A percentile compares a stretch with the other conserved stretches of the same genome.
phyloP scores from a whole-genome alignment of 257 asterid species.

The Jacaranda copaia region DNA sequence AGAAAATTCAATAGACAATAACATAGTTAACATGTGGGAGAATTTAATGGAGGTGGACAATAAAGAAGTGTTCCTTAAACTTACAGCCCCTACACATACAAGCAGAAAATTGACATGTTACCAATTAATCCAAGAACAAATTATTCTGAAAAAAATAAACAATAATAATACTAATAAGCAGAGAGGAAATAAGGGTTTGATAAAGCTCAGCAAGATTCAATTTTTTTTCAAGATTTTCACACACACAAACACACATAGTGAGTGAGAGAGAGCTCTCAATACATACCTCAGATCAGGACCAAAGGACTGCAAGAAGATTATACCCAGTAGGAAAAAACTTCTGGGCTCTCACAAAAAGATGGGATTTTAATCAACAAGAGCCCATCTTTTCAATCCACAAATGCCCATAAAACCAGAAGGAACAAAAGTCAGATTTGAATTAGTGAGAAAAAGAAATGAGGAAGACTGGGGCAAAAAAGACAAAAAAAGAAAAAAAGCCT shows the following conservation, averaged over 20 bases:
- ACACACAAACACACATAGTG: constrained; percentile 17
- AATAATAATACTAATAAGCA: not conserved
- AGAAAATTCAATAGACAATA: constrained; percentile 27
- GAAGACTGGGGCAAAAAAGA: not conserved
- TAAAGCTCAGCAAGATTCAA: constrained; percentile 14
- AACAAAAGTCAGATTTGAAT: constrained; percentile 17
- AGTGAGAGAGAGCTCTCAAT: not conserved
- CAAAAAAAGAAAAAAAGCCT: not conserved
- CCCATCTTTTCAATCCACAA: constrained; percentile 32
- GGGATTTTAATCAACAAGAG: constrained; percentile 28
- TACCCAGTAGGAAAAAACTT: not conserved
- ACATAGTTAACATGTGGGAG: constrained; percentile 36
- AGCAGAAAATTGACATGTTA: not conserved
- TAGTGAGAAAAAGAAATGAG: constrained; percentile 22
- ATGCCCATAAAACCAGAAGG: constrained; percentile 10
- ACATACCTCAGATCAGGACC: constrained; percentile 51
- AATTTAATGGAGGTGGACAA: constrained; percentile 30
- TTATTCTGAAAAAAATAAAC: not conserved
- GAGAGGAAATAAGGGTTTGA: not conserved
- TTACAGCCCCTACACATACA: not conserved
- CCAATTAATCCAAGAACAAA: constrained; percentile 37
- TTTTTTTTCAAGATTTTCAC: constrained; percentile 27
- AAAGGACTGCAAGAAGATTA: constrained; percentile 10
- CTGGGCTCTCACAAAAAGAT: constrained; percentile 13
- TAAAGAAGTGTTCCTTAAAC: constrained; percentile 21